phyloP scores from a whole-genome alignment of 2,329 filamentous ascomycete genomes.

The Westerdykella aurantiaca region DNA sequence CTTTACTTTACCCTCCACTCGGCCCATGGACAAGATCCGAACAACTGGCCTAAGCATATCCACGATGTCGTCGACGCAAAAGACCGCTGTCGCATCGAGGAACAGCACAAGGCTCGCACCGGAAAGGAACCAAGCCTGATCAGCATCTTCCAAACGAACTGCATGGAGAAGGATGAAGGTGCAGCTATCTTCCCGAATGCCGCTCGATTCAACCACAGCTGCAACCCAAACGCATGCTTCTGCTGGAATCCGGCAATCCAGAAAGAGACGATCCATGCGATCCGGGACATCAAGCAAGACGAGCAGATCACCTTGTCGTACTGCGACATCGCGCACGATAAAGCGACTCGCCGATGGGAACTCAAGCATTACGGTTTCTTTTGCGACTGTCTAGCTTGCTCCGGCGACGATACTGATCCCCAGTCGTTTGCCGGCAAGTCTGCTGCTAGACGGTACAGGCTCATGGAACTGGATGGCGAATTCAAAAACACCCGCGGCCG shows the following conservation, averaged over 20 bases:
- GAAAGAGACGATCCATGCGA: conserved; percentile 31
- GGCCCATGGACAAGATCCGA: conserved; percentile 21
- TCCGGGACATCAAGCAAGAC: conserved; percentile 28
- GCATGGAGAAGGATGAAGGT: conserved; percentile 31
- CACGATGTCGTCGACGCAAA: conserved; percentile 11
- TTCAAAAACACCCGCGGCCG: conserved; percentile 13
- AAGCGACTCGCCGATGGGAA: conserved; percentile 23
- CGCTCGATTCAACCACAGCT: conserved; percentile 40
- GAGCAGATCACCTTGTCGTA: conserved; percentile 38
- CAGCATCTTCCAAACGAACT: conserved; percentile 41
- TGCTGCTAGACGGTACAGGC: conserved; percentile 24
- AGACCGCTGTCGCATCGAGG: conserved; percentile 21
- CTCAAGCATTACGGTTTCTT: conserved; percentile 35
- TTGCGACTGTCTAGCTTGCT: conserved; percentile 37
- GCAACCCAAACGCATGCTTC: conserved; percentile 38
- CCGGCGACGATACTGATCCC: conserved; percentile 24
- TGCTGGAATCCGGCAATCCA: conserved; percentile 28
- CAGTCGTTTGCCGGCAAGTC: conserved; percentile 22
- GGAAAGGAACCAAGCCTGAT: conserved; percentile 15
- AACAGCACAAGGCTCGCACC: conserved; percentile 29
- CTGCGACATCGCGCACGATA: conserved; percentile 31
- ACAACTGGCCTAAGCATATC: conserved; percentile 23
- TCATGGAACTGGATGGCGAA: conserved; percentile 33
- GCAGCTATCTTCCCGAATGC: conserved; percentile 34
- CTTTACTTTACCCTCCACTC: conserved; percentile 28